These are phyloP conservation scores for Axilococcus clingmanii DNA, from an alignment of 139 green algal species.

Conservation along the genomic window DNA sequence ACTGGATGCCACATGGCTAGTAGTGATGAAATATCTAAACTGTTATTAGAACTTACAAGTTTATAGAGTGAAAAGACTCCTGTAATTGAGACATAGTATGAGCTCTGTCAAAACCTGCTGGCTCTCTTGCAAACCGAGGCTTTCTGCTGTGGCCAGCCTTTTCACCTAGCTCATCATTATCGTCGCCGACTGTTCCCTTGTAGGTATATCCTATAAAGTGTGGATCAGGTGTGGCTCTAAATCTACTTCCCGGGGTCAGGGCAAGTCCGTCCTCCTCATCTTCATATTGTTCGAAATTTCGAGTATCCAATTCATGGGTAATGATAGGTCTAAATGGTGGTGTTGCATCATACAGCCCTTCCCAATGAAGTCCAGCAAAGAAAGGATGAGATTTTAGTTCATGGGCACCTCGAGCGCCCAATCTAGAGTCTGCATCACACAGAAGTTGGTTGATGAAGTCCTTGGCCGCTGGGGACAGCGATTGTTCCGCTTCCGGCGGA, in stretches of 20 bases:
- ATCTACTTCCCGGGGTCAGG: not conserved
- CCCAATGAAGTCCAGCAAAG: slow-evolving; percentile 84
- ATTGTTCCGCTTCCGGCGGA: slow-evolving; percentile 57
- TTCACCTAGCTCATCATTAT: slow-evolving; percentile 9
- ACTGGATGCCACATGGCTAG: not conserved
- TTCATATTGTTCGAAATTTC: slow-evolving; percentile 97
- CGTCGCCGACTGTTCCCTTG: slow-evolving; percentile 79
- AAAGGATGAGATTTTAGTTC: slow-evolving; percentile 85
- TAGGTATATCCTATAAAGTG: slow-evolving; percentile 98
- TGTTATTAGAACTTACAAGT: not conserved
- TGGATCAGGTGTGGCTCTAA: slow-evolving; percentile 50
- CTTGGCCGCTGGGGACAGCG: slow-evolving; percentile 23
- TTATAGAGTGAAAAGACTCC: not conserved
- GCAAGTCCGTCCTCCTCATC: slow-evolving; percentile 43
- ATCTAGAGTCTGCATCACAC: slow-evolving; percentile 87
- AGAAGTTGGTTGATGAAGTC: slow-evolving; percentile 89
- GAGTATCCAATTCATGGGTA: slow-evolving; percentile 85
- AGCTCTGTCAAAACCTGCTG: slow-evolving; percentile 13
- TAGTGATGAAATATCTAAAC: not conserved
- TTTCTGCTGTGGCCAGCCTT: slow-evolving; percentile 8
- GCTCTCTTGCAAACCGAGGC: slow-evolving; percentile 10
- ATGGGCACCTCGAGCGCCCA: slow-evolving; percentile 56
- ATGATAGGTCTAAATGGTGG: slow-evolving; percentile 75
- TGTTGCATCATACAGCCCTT: slow-evolving; percentile 40
- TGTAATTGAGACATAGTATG: not conserved